Evolutionary conservation across 2,329 filamentous ascomycete genomes (phyloP), one percentile per base, ranked within the genome.

Genomic region (Phialophora verrucosa): DNA sequence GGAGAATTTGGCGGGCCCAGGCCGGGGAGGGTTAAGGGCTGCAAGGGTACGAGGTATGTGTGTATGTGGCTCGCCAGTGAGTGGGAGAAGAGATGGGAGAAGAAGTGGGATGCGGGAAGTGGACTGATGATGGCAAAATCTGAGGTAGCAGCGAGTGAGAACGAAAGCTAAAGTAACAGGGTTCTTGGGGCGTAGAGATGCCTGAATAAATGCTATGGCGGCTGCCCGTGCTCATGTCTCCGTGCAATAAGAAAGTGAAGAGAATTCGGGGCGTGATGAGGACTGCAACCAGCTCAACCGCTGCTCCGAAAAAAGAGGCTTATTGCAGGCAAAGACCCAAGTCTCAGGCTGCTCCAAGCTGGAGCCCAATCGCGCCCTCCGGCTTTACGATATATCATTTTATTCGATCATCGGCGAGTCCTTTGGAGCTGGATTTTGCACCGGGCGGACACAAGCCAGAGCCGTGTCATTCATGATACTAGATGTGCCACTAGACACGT

Each of bases 41-140:
- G 49, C 29, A 61, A 42, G 59, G 31, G 20, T 31, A 49, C 57
- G 38, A 50, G 54, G 27, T 55, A 58, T 25, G 17, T 17, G 38
- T 31, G 17, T 23, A 49, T 17, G 57, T 32, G 38, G 42, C n/a
- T 31, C 25, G 53, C 53, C 53, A n/a, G 53, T 32, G 53, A 20
- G 47, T 10, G 47, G 59, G 49, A 54, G 31, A 35, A 47, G 25
- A 32, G 54, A 17, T 53, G 20, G 23, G 29, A 42, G 35, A 12
- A 54, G 31, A 32, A n/a, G 63, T 27, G 59, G 63, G 42, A 62
- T 57, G 57, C 56, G 42, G 59, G 57, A 62, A 66, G 64, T 66
- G 64, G 59, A 54, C 54, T 60, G 56, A 49, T 27, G 59, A 63
- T 63, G 64, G 61, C 54, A 53, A 63, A 63, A 63, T 35, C 25